Percentiles rank a stretch among this genome's conserved stretches.
phyloP scores from a whole-genome alignment of 805 yeast genomes.

The Candida ortonii region DNA sequence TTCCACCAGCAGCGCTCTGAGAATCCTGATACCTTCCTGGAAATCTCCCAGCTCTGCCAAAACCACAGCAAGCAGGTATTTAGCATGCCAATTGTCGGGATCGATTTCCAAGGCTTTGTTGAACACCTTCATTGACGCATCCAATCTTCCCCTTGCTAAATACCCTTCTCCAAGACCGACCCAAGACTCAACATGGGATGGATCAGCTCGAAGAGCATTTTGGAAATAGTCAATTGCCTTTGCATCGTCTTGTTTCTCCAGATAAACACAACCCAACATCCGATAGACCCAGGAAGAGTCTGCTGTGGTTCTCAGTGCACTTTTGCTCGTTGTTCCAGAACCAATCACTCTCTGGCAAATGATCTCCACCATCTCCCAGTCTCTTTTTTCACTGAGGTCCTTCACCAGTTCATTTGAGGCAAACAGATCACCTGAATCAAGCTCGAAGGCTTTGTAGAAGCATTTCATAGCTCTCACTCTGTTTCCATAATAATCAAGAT shows the following conservation, averaged over 20 bases:
- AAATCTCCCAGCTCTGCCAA: slow-evolving; percentile 63
- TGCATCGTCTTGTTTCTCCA: slow-evolving; percentile 68
- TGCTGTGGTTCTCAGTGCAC: slow-evolving; percentile 34
- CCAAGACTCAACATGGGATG: slow-evolving; percentile 79
- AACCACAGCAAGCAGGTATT: slow-evolving; percentile 65
- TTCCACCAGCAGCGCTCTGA: slow-evolving; percentile 37
- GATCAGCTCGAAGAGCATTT: slow-evolving; percentile 67
- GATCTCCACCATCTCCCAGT: slow-evolving; percentile 84
- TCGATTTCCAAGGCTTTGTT: slow-evolving; percentile 56
- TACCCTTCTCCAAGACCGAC: slow-evolving; percentile 97
- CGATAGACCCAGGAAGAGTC: slow-evolving; percentile 81
- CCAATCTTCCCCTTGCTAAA: slow-evolving; percentile 74
- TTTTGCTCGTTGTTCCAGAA: slow-evolving; percentile 57
- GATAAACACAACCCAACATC: slow-evolving; percentile 73
- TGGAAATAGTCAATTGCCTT: slow-evolving; percentile 90
- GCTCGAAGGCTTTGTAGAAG: slow-evolving; percentile 83
- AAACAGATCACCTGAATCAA: slow-evolving; percentile 68
- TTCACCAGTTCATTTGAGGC: slow-evolving; percentile 75
- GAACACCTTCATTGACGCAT: slow-evolving; percentile 84
- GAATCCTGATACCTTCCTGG: slow-evolving; percentile 51
- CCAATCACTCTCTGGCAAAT: slow-evolving; percentile 64
- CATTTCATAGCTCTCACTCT: slow-evolving; percentile 74
- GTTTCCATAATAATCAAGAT: slow-evolving; percentile 57
- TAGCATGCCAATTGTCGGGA: slow-evolving; percentile 56
- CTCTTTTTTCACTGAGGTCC: slow-evolving; percentile 61